Percentiles rank a stretch among this genome's conserved stretches.
phyloP scores from a whole-genome alignment of 768 basidiomycete species.

The Boletus pseudo-olivaceus region DNA sequence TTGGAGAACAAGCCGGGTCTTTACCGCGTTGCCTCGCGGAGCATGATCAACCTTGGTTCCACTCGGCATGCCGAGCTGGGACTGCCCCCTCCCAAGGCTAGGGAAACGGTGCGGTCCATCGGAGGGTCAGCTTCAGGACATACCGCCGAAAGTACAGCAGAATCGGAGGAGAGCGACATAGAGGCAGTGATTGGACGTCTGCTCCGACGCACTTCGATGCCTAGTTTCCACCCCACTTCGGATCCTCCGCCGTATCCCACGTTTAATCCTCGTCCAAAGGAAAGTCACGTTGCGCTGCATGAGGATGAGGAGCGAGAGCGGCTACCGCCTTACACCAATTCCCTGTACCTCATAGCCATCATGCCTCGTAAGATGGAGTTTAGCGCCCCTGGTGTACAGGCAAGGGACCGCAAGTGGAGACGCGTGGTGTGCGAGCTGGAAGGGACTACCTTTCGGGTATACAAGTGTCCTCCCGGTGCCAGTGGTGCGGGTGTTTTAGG shows the following conservation, averaged over 20 bases:
- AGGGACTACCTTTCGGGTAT: slow-evolving; percentile 85
- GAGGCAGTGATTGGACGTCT: slow-evolving; percentile 38
- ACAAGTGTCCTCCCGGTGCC: slow-evolving; percentile 45
- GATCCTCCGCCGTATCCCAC: slow-evolving; percentile 69
- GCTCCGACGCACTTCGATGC: slow-evolving; percentile 66
- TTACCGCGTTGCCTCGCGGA: slow-evolving; percentile 58
- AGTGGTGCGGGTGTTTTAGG: slow-evolving; percentile 53
- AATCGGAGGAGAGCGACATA: slow-evolving; percentile 19
- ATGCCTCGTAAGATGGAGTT: slow-evolving; percentile 97
- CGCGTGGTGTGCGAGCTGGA: slow-evolving; percentile 84
- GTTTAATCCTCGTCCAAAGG: slow-evolving; percentile 34
- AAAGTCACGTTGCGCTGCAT: slow-evolving; percentile 34
- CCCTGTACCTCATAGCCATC: slow-evolving; percentile 72
- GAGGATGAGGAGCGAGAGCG: slow-evolving; percentile 85
- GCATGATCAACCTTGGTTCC: slow-evolving; percentile 56
- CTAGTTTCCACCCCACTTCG: slow-evolving; percentile 54
- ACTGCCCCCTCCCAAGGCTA: slow-evolving; percentile 16
- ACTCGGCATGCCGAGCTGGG: slow-evolving; percentile 28
- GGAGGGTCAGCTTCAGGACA: slow-evolving; percentile 12
- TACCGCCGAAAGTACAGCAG: slow-evolving; percentile 7
- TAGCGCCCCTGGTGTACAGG: slow-evolving; percentile 74
- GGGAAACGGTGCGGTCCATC: slow-evolving; percentile 10
- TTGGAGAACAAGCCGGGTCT: slow-evolving; percentile 39
- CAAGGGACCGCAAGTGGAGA: slow-evolving; percentile 90
- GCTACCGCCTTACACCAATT: slow-evolving; percentile 80